These are phyloP conservation scores for Oryza rufipogon DNA, from an alignment of 176 grass and related monocot genomes.

Conservation along the genomic window DNA sequence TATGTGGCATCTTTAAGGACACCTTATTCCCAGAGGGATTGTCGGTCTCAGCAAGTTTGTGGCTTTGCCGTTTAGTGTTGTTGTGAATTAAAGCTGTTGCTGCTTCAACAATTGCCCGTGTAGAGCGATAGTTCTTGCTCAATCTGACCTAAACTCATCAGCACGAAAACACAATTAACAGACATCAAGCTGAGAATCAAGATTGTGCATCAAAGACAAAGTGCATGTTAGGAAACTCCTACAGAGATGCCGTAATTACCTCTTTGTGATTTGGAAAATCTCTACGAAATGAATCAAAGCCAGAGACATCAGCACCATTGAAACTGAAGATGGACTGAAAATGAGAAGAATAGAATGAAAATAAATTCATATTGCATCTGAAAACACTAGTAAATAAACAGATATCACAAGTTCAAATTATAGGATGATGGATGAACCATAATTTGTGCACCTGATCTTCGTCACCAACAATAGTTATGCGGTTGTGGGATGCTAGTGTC, in stretches of 20 bases:
- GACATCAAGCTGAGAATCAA: constrained; percentile 4
- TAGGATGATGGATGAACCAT: constrained; percentile 35
- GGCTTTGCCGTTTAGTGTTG: constrained; percentile 64
- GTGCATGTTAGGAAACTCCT: background rate
- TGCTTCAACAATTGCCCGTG: constrained; percentile 87
- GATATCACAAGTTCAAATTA: constrained; percentile 27
- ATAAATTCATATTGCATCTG: constrained; percentile 28
- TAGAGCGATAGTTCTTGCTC: constrained; percentile 93
- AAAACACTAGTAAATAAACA: constrained; percentile 28
- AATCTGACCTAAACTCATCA: constrained; percentile 74
- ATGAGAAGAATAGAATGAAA: constrained; percentile 42
- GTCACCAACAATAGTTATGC: constrained; percentile 92
- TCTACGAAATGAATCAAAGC: constrained; percentile 93
- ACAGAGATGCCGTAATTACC: constrained; percentile 42
- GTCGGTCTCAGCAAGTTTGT: constrained; percentile 79
- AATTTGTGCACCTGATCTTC: constrained; percentile 81
- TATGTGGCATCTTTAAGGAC: constrained; percentile 41
- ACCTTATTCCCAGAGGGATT: constrained; percentile 86
- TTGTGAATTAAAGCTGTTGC: constrained; percentile 89
- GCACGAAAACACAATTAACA: constrained; percentile 37
- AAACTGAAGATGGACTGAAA: constrained; percentile 99
- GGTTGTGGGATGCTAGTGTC: constrained; percentile 80
- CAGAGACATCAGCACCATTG: constrained; percentile 87
- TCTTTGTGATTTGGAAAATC: constrained; percentile 92
- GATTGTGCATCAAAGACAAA: background rate